Evolutionary conservation across 805 yeast species (phyloP).

Genomic region (Vanderwaltozyma yarrowii): DNA sequence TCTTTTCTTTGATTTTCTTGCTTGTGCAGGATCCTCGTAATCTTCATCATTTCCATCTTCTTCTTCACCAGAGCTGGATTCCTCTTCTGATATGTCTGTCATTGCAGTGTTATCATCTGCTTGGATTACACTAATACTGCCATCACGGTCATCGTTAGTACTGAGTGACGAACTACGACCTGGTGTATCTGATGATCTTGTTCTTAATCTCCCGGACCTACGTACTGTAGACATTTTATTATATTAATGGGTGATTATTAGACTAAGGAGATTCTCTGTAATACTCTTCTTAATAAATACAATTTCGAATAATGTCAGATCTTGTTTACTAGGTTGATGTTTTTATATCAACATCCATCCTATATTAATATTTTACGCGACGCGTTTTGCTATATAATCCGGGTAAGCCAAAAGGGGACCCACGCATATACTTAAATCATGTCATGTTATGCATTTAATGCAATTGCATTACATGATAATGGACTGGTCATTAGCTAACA

Average conservation of each 20-base stretch:
- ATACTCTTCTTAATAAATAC: background rate
- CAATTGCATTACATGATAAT: too few relatives aligned
- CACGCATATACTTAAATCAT: too few relatives aligned
- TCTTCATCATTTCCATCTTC: slow-evolving; percentile 14
- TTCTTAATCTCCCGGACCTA: slow-evolving; percentile 26
- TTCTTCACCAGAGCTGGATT: slow-evolving; percentile 2
- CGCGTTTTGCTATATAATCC: too few relatives aligned
- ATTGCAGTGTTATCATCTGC: slow-evolving; percentile 8
- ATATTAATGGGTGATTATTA: background rate
- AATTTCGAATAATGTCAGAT: too few relatives aligned
- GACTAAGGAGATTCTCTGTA: too few relatives aligned
- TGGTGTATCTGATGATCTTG: slow-evolving; percentile 8
- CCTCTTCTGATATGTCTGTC: slow-evolving; percentile 1
- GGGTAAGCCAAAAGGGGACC: too few relatives aligned
- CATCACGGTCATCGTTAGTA: slow-evolving; percentile 2
- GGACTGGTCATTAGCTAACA: too few relatives aligned
- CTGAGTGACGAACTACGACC: background rate
- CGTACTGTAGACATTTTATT: slow-evolving; percentile 28
- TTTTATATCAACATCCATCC: too few relatives aligned
- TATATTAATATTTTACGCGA: too few relatives aligned
- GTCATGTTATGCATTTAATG: too few relatives aligned
- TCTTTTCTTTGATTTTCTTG: slow-evolving; percentile 11
- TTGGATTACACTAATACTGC: slow-evolving; percentile 7
- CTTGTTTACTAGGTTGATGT: too few relatives aligned
- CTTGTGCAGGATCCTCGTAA: slow-evolving; percentile 11